A percentile compares a stretch with the other conserved stretches of the same genome.
phyloP scores from a whole-genome alignment of 257 asterid genomes.

The Plectranthus barbatus region DNA sequence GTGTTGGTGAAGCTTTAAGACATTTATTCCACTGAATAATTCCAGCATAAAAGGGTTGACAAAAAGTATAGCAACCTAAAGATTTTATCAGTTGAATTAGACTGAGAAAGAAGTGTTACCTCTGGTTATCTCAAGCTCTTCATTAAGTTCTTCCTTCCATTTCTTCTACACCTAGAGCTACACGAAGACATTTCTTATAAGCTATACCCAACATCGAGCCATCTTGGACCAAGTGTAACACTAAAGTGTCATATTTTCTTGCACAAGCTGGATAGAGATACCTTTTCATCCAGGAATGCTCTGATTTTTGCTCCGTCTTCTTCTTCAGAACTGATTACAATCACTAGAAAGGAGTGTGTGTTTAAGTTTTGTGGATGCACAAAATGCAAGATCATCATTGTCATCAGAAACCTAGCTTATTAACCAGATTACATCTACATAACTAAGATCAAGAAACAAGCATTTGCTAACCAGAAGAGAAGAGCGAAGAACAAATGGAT shows the following conservation, averaged over 20 bases:
- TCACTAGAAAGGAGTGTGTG: conserved; percentile 42
- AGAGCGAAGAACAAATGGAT: conserved; percentile 64
- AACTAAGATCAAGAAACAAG: conserved; percentile 13
- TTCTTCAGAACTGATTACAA: conserved; percentile 62
- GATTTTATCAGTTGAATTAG: too few species aligned
- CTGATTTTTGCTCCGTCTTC: conserved; percentile 88
- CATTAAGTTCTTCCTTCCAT: conserved; percentile 98
- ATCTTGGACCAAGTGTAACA: conserved; percentile 1
- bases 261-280: conserved; percentile 8
- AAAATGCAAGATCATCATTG: conserved; percentile 52
- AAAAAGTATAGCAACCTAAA: background rate
- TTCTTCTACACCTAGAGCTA: conserved; percentile 52
- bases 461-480: conserved; percentile 48
- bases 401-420: conserved; percentile 39
- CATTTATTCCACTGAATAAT: background rate
- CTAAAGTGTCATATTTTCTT: conserved; percentile 5
- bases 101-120: conserved; percentile 31
- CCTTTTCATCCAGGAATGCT: conserved; percentile 95
- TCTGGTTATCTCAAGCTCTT: conserved; percentile 82
- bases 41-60: too few species aligned
- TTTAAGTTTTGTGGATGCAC: conserved; percentile 44
- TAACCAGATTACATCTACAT: conserved; percentile 1
- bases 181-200: conserved; percentile 15
- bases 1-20: background rate
- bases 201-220: conserved; percentile 41